Conservation (phyloP, 306 rosid genomes). For the Erythrophleum fordii region DNA sequence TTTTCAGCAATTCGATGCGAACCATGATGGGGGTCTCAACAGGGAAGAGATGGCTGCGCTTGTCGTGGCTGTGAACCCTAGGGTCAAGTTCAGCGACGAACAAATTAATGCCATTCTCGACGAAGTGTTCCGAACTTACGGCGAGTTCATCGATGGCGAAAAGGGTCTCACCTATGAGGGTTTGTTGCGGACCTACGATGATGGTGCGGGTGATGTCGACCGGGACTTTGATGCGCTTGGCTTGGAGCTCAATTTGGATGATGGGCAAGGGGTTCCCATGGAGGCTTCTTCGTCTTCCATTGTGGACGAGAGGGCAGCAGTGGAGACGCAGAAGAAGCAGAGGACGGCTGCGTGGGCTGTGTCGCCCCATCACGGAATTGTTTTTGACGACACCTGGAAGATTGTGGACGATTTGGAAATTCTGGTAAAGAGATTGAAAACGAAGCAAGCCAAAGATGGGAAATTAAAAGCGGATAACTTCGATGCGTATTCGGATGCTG, state of each 20-base stretch:
- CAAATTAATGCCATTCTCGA: conserved; percentile 98
- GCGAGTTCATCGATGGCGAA: conserved; percentile 85
- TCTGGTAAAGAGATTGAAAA: conserved; percentile 78
- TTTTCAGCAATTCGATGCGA: conserved; percentile 82
- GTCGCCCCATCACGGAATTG: conserved; percentile 94
- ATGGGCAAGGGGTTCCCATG: conserved; percentile 45
- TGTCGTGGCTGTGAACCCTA: conserved; percentile 97
- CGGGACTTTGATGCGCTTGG: conserved; percentile 96
- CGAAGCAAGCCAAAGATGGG: conserved; percentile 84
- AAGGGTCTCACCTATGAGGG: conserved; percentile 93
- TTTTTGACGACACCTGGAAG: conserved; percentile 96
- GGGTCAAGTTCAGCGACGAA: conserved; percentile 97
- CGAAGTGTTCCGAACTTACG: conserved; percentile 89
- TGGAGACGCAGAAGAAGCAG: conserved; percentile 96
- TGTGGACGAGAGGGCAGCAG: conserved; percentile 65
- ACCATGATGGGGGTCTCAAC: conserved; percentile 87
- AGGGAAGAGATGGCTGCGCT: conserved; percentile 94
- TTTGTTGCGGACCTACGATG: conserved; percentile 88
- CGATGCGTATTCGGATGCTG: conserved; percentile 92
- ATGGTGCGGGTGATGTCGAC: conserved; percentile 97
- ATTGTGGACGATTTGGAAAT: conserved; percentile 96
- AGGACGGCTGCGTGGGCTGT: conserved; percentile 97
- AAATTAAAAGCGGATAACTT: conserved; percentile 78
- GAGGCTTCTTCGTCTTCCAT: conserved; percentile 87
- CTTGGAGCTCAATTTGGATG: conserved; percentile 65